Percentiles rank a stretch among this genome's conserved stretches.
Evolutionary conservation across 1,139 yeast species (phyloP).

Genomic region (Protomyces gravidus): DNA sequence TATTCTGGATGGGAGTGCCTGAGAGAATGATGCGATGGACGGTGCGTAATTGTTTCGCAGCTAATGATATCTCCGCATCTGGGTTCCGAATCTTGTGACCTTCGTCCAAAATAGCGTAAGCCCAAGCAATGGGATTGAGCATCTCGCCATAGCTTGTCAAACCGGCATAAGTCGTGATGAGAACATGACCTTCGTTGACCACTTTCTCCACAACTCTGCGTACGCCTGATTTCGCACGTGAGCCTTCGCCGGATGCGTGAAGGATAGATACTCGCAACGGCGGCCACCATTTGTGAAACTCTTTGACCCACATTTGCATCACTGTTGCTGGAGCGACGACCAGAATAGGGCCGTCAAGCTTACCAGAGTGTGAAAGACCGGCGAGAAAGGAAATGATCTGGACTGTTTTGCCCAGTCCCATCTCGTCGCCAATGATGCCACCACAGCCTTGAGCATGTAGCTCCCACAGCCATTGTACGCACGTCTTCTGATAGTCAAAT

Average conservation of each 20-base stretch:
- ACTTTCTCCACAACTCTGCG: slow-evolving; percentile 47
- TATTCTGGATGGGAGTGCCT: slow-evolving; percentile 96
- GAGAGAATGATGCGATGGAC: slow-evolving; percentile 79
- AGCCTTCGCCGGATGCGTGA: slow-evolving; percentile 90
- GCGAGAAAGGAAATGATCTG: slow-evolving; percentile 88
- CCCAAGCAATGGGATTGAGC: slow-evolving; percentile 73
- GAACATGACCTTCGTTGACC: slow-evolving; percentile 64
- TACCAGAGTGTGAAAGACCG: slow-evolving; percentile 76
- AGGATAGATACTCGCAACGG: slow-evolving; percentile 78
- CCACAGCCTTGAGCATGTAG: slow-evolving; percentile 81
- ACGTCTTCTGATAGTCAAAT: slow-evolving; percentile 90
- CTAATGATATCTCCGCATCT: slow-evolving; percentile 77
- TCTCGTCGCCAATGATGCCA: slow-evolving; percentile 94
- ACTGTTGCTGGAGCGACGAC: slow-evolving; percentile 97
- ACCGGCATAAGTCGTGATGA: slow-evolving; percentile 91
- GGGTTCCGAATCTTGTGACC: slow-evolving; percentile 97
- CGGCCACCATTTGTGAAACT: slow-evolving; percentile 98
- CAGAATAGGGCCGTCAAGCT: slow-evolving; percentile 69
- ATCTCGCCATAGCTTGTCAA: slow-evolving; percentile 68
- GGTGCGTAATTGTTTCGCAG: slow-evolving; percentile 78
- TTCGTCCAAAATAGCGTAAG: slow-evolving; percentile 85
- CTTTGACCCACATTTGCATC: slow-evolving; percentile 91
- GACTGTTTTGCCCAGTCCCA: slow-evolving; percentile 95
- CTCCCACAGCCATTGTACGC: slow-evolving; percentile 72
- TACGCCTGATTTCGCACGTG: slow-evolving; percentile 50